Evolutionary conservation across 257 asterid genomes (phyloP).

Genomic region (Vinca minor): DNA sequence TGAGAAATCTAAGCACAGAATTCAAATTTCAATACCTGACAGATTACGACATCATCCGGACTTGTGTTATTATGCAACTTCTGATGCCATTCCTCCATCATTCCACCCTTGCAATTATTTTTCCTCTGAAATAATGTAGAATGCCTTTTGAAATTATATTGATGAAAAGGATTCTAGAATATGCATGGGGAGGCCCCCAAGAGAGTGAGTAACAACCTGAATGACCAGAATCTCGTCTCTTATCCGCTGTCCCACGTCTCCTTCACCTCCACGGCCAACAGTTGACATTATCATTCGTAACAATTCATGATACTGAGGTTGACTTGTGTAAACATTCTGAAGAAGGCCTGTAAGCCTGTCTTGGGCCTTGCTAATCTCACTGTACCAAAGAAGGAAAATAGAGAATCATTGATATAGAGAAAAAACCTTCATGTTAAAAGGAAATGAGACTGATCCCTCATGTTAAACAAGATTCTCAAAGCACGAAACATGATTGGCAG

Average conservation of each 20-base stretch:
- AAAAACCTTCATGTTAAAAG: background rate
- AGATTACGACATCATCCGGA: constrained; percentile 96
- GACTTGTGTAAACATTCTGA: constrained; percentile 49
- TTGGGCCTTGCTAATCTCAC: constrained; percentile 97
- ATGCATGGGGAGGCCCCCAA: background rate
- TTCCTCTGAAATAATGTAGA: constrained; percentile 55
- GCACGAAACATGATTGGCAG: constrained; percentile 1
- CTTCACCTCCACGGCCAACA: constrained; percentile 99
- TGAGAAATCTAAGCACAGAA: background rate
- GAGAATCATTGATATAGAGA: background rate
- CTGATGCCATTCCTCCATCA: constrained; percentile 99
- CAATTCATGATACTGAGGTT: constrained; percentile 69
- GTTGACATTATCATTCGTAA: constrained; percentile 89
- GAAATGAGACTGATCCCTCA: background rate
- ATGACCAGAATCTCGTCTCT: constrained; percentile 95
- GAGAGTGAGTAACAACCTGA: constrained; percentile 45
- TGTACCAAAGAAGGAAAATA: constrained; percentile 28
- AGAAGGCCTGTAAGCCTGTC: constrained; percentile 89
- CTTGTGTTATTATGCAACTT: constrained; percentile 96
- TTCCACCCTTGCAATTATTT: constrained; percentile 88
- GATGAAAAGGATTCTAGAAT: constrained; percentile 2
- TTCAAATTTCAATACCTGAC: constrained; percentile 62
- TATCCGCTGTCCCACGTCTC: constrained; percentile 97
- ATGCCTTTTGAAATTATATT: constrained; percentile 10
- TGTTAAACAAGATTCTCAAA: constrained; percentile 2